Conservation (phyloP, 768 basidiomycete species). For the Termitomyces sp. region DNA sequence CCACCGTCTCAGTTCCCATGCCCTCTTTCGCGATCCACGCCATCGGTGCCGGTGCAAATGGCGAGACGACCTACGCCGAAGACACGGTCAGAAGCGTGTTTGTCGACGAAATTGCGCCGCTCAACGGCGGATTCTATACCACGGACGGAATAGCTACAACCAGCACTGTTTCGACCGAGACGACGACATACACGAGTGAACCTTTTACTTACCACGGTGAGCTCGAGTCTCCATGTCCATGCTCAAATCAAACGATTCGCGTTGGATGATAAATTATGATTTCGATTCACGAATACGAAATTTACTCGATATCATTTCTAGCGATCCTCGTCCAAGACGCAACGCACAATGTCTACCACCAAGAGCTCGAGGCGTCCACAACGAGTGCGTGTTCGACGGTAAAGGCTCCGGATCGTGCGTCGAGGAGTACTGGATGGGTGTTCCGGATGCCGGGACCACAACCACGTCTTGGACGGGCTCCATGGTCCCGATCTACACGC, state of each 20-base stretch:
- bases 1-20: not conserved
- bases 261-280: no score
- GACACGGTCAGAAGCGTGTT: not conserved
- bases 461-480: not conserved
- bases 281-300: no score
- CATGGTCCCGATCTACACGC: not conserved
- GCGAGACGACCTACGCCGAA: not conserved
- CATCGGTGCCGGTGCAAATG: not conserved
- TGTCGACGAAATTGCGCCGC: not conserved
- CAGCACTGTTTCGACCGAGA: not conserved
- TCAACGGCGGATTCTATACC: constrained; percentile 2
- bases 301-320: no score
- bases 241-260: no score
- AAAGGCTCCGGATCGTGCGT: not conserved
- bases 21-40: not conserved
- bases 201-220: not conserved
- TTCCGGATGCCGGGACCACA: not conserved
- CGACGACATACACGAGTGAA: not conserved
- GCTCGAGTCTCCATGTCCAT: not conserved
- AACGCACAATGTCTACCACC: not conserved
- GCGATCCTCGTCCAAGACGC: not conserved
- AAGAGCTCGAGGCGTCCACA: not conserved
- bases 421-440: not conserved
- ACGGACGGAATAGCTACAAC: not conserved
- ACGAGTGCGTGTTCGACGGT: not conserved